Conservation (phyloP, 129 eudicot species). For the Solidago caesia region DNA sequence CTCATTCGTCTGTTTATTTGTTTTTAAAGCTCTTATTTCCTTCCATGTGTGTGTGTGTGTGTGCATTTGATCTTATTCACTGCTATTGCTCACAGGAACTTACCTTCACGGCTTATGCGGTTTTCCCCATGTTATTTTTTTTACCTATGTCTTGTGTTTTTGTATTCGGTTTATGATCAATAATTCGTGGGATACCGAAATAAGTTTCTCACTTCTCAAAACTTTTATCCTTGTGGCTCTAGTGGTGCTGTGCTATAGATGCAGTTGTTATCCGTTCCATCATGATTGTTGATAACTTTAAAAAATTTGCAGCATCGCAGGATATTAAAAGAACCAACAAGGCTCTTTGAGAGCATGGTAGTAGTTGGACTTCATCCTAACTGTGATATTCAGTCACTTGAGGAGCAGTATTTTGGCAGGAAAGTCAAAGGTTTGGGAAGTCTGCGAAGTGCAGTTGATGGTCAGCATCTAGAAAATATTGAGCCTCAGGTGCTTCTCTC, state of each 20-base stretch:
- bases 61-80: neutral
- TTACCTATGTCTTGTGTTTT: neutral
- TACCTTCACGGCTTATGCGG: no score
- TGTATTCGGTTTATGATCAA: constrained; percentile 3
- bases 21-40: neutral
- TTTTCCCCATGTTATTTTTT: no score
- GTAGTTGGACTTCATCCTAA: constrained; percentile 95
- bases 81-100: neutral
- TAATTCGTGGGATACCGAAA: neutral
- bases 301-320: constrained; percentile 68
- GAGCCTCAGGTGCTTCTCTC: constrained; percentile 80
- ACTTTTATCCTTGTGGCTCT: neutral
- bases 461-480: constrained; percentile 68
- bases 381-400: constrained; percentile 71
- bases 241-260: neutral
- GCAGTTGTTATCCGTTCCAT: neutral
- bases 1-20: constrained; percentile 1
- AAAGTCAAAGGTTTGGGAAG: constrained; percentile 73
- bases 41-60: constrained; percentile 7
- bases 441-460: constrained; percentile 51
- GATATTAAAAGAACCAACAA: constrained; percentile 80
- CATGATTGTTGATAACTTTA: constrained; percentile 10
- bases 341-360: constrained; percentile 91
- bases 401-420: constrained; percentile 48
- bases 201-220: constrained; percentile 4